These are phyloP conservation scores for Plasmodium relictum DNA, from an alignment of 169 alveolate species.

Conservation along the genomic window DNA sequence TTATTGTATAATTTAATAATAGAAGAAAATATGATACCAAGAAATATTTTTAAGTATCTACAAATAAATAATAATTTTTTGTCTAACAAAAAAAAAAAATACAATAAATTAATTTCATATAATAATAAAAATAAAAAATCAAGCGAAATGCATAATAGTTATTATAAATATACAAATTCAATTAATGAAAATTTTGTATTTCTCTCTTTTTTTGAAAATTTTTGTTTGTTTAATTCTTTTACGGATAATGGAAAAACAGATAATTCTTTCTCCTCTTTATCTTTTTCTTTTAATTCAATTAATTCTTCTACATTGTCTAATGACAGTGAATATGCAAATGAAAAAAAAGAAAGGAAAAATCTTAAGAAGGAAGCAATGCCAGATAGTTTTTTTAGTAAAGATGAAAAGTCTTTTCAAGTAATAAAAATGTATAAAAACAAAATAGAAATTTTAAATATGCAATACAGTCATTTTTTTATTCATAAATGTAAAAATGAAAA, in stretches of 20 bases:
- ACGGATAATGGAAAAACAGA: constrained; percentile 23
- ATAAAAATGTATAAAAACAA: constrained; percentile 65
- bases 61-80: constrained; percentile 60
- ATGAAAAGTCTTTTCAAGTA: constrained; percentile 42
- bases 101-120: constrained; percentile 6
- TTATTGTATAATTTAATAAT: constrained; percentile 69
- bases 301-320: constrained; percentile 17
- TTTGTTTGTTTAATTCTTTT: constrained; percentile 36
- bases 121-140: constrained; percentile 18
- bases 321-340: neutral
- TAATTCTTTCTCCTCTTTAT: constrained; percentile 31
- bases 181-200: constrained; percentile 48
- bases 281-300: constrained; percentile 52
- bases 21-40: constrained; percentile 47
- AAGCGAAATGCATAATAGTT: constrained; percentile 38
- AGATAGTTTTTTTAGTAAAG: neutral
- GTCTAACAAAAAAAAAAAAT: constrained; percentile 40
- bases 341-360: neutral
- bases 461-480: constrained; percentile 60
- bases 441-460: constrained; percentile 71
- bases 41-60: constrained; percentile 67
- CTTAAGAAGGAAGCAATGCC: neutral
- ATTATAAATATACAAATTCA: constrained; percentile 62
- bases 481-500: constrained; percentile 60
- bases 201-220: constrained; percentile 65